Percentiles rank a stretch among this genome's conserved stretches.
phyloP scores from a whole-genome alignment of 1,139 yeast genomes.

The Kluyveromyces sp. region DNA sequence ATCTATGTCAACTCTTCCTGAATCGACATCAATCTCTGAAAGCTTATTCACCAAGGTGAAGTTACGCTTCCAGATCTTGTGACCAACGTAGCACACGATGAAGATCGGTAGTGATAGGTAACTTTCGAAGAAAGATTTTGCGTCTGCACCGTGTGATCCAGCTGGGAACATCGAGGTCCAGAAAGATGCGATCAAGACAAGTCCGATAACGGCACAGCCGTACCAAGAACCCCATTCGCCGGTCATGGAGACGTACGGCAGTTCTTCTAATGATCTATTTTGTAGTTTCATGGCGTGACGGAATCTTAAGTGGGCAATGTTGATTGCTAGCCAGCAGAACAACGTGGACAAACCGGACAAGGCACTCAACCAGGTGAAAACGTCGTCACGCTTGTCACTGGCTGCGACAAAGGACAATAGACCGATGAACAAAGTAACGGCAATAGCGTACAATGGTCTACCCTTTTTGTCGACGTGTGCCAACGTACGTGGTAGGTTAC shows the following conservation, averaged over 20 bases:
- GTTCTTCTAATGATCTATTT: constrained; percentile 45
- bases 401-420: constrained; percentile 56
- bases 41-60: constrained; percentile 43
- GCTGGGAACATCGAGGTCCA: constrained; percentile 71
- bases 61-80: constrained; percentile 49
- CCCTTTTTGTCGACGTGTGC: constrained; percentile 58
- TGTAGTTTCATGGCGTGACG: constrained; percentile 49
- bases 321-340: constrained; percentile 61
- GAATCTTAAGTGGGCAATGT: constrained; percentile 53
- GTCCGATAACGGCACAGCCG: constrained; percentile 39
- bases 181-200: constrained; percentile 52
- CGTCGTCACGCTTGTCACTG: constrained; percentile 47
- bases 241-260: constrained; percentile 47
- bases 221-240: constrained; percentile 48
- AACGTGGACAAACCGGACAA: constrained; percentile 59
- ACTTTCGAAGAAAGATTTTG: constrained; percentile 49
- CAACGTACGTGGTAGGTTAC: constrained; percentile 51
- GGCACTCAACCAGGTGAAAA: constrained; percentile 61
- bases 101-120: constrained; percentile 60
- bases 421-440: constrained; percentile 45
- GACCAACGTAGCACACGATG: constrained; percentile 47
- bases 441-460: constrained; percentile 54
- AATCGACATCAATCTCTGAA: constrained; percentile 53
- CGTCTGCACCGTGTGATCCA: constrained; percentile 44
- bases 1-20: constrained; percentile 65